Conservation (phyloP, 192 early-diverging fungal species). For the Entophlyctis helioformis region DNA sequence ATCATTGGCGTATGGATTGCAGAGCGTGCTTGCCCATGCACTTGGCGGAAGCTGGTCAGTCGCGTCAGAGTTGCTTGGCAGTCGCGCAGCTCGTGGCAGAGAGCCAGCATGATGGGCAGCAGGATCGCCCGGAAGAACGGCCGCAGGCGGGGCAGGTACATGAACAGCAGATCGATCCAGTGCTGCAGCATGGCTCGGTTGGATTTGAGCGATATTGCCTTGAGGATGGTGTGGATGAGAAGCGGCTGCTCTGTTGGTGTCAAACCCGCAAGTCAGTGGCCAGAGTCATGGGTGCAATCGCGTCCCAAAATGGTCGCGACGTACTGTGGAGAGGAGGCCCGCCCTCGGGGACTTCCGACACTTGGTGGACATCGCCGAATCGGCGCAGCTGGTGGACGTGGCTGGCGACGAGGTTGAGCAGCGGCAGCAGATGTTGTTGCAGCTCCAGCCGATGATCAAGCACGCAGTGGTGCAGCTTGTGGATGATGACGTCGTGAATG, state of each 20-base stretch:
- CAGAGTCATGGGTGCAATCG: neutral
- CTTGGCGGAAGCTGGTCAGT: no score
- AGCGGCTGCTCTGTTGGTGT: no score
- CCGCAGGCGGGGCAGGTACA: constrained; percentile 46
- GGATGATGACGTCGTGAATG: constrained; percentile 25
- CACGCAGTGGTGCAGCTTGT: constrained; percentile 52
- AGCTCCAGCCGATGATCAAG: constrained; percentile 30
- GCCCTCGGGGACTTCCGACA: neutral
- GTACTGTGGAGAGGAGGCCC: neutral
- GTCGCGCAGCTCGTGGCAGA: constrained; percentile 48
- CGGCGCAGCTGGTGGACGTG: no score
- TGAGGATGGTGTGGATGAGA: constrained; percentile 44
- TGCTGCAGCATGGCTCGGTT: constrained; percentile 62
- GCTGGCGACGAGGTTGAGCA: no score
- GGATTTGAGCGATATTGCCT: constrained; percentile 38
- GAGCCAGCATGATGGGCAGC: constrained; percentile 41
- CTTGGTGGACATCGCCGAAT: no score
- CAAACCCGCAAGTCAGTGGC: no score
- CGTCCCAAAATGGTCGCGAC: constrained; percentile 1
- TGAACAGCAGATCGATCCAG: constrained; percentile 65
- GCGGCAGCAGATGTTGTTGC: constrained; percentile 44
- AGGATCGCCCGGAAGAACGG: constrained; percentile 49
- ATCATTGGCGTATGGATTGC: no score
- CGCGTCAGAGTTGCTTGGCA: no score
- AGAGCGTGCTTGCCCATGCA: no score